Conservation (phyloP, 805 yeast genomes). For the Zygotorulaspora florentina region DNA sequence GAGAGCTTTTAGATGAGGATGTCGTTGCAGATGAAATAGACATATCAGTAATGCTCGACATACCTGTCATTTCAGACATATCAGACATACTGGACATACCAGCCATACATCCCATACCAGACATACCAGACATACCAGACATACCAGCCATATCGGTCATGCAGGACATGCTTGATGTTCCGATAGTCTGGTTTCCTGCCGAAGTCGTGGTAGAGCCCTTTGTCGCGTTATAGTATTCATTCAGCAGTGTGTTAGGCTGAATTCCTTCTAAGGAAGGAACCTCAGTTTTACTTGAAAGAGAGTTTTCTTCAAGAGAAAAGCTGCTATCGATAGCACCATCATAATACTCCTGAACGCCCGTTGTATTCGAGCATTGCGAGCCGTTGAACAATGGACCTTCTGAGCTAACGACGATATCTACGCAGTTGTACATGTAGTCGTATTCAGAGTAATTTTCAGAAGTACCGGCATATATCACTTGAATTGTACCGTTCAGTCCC, state of each 20-base stretch:
- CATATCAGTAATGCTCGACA: not conserved
- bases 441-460: conserved; percentile 17
- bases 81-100: conserved; percentile 1
- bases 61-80: not conserved
- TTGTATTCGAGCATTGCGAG: conserved; percentile 27
- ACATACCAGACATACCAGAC: not conserved
- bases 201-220: not conserved
- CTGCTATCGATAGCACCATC: not conserved
- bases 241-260: not conserved
- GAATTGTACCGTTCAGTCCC: conserved; percentile 29
- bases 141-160: not conserved
- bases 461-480: conserved; percentile 25
- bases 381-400: conserved; percentile 28
- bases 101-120: not conserved
- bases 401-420: conserved; percentile 27
- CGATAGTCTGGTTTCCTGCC: not conserved
- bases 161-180: not conserved
- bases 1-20: not conserved
- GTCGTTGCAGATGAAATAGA: not conserved
- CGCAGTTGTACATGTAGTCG: conserved; percentile 30
- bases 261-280: not conserved
- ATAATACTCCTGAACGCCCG: not conserved
- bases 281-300: not conserved
- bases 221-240: not conserved
- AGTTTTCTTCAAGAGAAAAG: not conserved